phyloP scores from a whole-genome alignment of 1,139 yeast species.

The Nakaseomyces bracarensis region DNA sequence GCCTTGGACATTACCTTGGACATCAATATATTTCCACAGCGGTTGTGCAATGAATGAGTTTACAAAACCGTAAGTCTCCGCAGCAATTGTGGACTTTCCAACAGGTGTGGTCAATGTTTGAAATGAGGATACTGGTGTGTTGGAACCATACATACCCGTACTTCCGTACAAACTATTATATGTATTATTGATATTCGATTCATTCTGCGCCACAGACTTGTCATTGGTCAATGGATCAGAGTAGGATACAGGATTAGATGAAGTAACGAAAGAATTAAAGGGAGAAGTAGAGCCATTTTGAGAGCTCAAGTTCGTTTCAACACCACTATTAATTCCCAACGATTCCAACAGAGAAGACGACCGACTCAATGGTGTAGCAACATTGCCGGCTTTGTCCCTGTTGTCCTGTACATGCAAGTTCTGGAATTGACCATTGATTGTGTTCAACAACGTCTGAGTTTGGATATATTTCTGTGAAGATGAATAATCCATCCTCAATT shows the following conservation, averaged over 20 bases:
- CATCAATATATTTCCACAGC: slow-evolving; percentile 31
- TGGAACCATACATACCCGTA: slow-evolving; percentile 38
- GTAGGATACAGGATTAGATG: neutral
- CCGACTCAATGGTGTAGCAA: slow-evolving; percentile 11
- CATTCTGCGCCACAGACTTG: neutral
- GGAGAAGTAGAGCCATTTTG: neutral
- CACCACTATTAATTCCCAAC: slow-evolving; percentile 13
- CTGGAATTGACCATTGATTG: slow-evolving; percentile 17
- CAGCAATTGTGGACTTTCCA: neutral
- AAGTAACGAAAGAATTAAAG: neutral
- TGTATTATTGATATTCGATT: slow-evolving; percentile 55
- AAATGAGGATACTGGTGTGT: neutral
- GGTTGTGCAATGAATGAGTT: slow-evolving; percentile 4
- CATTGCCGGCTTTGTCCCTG: neutral
- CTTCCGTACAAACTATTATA: slow-evolving; percentile 64
- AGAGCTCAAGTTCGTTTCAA: neutral
- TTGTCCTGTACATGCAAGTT: slow-evolving; percentile 13
- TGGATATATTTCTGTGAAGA: slow-evolving; percentile 4
- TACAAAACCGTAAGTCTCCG: slow-evolving; percentile 4
- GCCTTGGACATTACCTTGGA: slow-evolving; percentile 29
- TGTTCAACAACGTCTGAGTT: slow-evolving; percentile 8
- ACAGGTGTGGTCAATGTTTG: neutral
- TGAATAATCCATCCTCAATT: slow-evolving; percentile 4
- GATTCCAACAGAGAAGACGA: slow-evolving; percentile 24
- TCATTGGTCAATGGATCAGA: neutral